Conservation (phyloP, 352 stramenopile genomes). For the Phytophthora hybrid region DNA sequence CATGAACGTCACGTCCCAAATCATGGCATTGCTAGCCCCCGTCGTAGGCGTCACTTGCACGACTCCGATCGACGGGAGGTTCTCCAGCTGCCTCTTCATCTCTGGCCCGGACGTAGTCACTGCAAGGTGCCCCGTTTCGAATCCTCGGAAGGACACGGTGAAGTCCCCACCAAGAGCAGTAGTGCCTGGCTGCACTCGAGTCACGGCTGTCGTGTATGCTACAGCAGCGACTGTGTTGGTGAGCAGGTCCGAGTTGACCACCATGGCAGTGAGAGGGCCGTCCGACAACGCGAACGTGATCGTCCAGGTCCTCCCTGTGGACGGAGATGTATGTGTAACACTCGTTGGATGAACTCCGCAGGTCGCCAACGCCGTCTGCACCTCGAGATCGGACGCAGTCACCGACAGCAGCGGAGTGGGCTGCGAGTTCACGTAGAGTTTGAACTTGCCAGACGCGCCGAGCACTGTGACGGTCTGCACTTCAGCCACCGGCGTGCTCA, state of each 20-base stretch:
- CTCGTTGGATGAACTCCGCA: slow-evolving; percentile 65
- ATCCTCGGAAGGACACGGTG: slow-evolving; percentile 80
- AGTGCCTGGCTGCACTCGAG: slow-evolving; percentile 50
- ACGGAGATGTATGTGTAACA: slow-evolving; percentile 46
- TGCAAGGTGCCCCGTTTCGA: slow-evolving; percentile 77
- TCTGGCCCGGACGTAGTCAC: slow-evolving; percentile 55
- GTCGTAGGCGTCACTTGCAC: slow-evolving; percentile 74
- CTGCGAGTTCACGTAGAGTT: slow-evolving; percentile 73
- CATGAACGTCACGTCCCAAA: slow-evolving; percentile 93
- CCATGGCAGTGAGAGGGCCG: slow-evolving; percentile 57
- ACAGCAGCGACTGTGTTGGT: slow-evolving; percentile 56
- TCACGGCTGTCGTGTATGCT: slow-evolving; percentile 62
- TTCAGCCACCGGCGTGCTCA: slow-evolving; percentile 62
- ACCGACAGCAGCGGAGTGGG: slow-evolving; percentile 60
- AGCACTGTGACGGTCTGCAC: slow-evolving; percentile 79
- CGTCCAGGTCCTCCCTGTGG: slow-evolving; percentile 69
- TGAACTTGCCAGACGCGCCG: slow-evolving; percentile 73
- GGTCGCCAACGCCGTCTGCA: slow-evolving; percentile 64
- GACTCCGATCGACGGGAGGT: slow-evolving; percentile 82
- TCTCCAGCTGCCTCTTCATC: slow-evolving; percentile 91
- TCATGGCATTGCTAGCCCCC: slow-evolving; percentile 69
- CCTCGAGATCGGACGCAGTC: slow-evolving; percentile 43
- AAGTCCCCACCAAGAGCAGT: slow-evolving; percentile 81
- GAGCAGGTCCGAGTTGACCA: slow-evolving; percentile 66
- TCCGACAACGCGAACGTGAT: slow-evolving; percentile 70